A percentile compares a stretch with the other conserved stretches of the same genome.
phyloP scores from a whole-genome alignment of 495 filamentous ascomycete genomes.

The Hypoxylon intermedium region DNA sequence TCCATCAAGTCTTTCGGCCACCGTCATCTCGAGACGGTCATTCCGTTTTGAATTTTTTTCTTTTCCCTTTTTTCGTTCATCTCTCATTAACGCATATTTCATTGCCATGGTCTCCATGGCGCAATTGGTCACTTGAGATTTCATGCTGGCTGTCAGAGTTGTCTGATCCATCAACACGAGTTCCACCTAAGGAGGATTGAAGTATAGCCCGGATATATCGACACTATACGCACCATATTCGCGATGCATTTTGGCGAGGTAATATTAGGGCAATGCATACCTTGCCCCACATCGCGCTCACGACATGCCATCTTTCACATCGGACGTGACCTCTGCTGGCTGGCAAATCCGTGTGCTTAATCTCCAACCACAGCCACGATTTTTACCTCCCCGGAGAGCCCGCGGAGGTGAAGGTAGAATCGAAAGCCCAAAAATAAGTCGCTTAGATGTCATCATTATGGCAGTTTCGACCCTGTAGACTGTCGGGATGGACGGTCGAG shows the following conservation, averaged over 20 bases:
- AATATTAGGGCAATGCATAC: conserved; percentile 1
- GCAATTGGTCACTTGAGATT: conserved; percentile 3
- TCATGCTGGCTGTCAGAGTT: not conserved
- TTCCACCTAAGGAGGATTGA: not conserved
- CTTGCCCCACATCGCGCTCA: not conserved
- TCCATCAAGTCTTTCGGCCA: conserved; percentile 5
- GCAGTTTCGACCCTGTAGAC: not conserved
- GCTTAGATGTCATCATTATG: not conserved
- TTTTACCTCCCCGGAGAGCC: conserved; percentile 9
- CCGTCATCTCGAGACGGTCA: conserved; percentile 1
- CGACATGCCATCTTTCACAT: not conserved
- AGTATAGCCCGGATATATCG: conserved; percentile 1
- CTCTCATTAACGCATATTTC: conserved; percentile 21
- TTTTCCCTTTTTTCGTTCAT: conserved; percentile 10
- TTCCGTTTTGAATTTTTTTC: conserved; percentile 6
- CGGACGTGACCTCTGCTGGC: not conserved
- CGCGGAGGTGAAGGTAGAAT: not conserved
- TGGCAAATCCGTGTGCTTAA: not conserved
- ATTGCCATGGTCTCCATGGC: conserved; percentile 8
- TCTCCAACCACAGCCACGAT: not conserved
- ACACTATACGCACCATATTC: not conserved
- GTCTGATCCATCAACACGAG: conserved; percentile 4
- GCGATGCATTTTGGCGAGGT: not conserved
- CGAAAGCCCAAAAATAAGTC: not conserved
- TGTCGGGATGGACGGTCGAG: not conserved